A percentile compares a stretch with the other conserved stretches of the same genome.
Evolutionary conservation across 2,329 filamentous ascomycete genomes (phyloP).

Genomic region (Nigrospora oryzae): DNA sequence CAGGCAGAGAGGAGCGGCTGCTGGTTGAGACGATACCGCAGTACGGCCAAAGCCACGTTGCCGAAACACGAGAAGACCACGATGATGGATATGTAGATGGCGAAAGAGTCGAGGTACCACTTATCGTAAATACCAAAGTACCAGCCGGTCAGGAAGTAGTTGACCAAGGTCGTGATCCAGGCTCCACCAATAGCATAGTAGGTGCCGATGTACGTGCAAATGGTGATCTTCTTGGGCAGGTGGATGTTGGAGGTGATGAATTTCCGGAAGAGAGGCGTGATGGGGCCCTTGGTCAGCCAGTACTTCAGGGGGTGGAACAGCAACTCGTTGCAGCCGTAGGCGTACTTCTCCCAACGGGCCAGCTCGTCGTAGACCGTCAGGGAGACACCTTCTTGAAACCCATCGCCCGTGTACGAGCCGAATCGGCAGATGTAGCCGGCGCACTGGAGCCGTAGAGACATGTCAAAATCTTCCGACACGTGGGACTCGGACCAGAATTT

Average conservation of each 20-base stretch:
- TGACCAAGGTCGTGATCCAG: slow-evolving; percentile 64
- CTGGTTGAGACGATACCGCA: slow-evolving; percentile 50
- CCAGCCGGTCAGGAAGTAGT: slow-evolving; percentile 72
- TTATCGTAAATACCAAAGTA: slow-evolving; percentile 41
- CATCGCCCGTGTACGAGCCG: slow-evolving; percentile 65
- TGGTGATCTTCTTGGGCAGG: slow-evolving; percentile 67
- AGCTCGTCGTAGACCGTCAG: slow-evolving; percentile 80
- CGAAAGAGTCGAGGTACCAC: slow-evolving; percentile 55
- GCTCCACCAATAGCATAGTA: slow-evolving; percentile 73
- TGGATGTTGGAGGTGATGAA: slow-evolving; percentile 69
- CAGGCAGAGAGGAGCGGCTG: slow-evolving; percentile 33
- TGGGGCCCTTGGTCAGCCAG: slow-evolving; percentile 66
- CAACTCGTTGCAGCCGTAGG: slow-evolving; percentile 75
- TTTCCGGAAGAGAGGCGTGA: slow-evolving; percentile 68
- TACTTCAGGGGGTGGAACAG: slow-evolving; percentile 70
- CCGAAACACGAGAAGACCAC: slow-evolving; percentile 23
- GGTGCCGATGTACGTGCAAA: slow-evolving; percentile 70
- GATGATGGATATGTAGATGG: slow-evolving; percentile 22
- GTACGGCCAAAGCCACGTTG: slow-evolving; percentile 40
- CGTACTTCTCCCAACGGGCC: slow-evolving; percentile 81
- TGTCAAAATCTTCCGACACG: slow-evolving; percentile 76
- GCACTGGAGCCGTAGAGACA: slow-evolving; percentile 69
- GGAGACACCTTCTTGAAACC: slow-evolving; percentile 77
- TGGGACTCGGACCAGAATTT: slow-evolving; percentile 78
- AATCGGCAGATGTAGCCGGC: slow-evolving; percentile 66